These are phyloP conservation scores for Backusella tarrabulga DNA, from an alignment of 192 early-diverging fungal genomes.

Conservation along the genomic window DNA sequence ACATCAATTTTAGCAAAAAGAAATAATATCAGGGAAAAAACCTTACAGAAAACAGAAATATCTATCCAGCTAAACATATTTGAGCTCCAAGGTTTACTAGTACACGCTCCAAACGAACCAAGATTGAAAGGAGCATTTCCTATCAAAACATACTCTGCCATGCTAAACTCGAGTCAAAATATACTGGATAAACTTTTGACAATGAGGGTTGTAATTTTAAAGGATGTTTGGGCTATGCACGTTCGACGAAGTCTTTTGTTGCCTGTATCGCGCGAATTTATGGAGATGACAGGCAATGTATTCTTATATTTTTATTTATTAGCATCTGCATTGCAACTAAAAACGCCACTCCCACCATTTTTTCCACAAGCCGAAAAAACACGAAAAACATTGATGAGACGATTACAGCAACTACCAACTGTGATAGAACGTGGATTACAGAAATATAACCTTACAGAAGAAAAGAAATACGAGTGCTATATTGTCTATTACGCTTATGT, in stretches of 20 bases:
- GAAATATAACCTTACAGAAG: slow-evolving; percentile 8
- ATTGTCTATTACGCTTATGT: slow-evolving; percentile 79
- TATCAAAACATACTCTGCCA: slow-evolving; percentile 53
- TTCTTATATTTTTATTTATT: slow-evolving; percentile 74
- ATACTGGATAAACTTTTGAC: slow-evolving; percentile 75
- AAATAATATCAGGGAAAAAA: neutral
- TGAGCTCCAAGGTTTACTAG: slow-evolving; percentile 55
- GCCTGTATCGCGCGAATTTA: slow-evolving; percentile 55
- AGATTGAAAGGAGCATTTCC: slow-evolving; percentile 79
- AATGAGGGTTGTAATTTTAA: slow-evolving; percentile 65
- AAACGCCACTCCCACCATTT: slow-evolving; percentile 73
- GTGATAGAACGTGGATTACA: slow-evolving; percentile 40
- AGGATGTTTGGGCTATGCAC: slow-evolving; percentile 47
- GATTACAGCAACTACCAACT: slow-evolving; percentile 56
- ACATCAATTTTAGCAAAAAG: neutral
- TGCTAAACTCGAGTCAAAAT: slow-evolving; percentile 68
- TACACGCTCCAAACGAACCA: slow-evolving; percentile 75
- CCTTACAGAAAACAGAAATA: slow-evolving; percentile 62
- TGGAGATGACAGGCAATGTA: slow-evolving; percentile 65
- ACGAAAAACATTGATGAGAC: slow-evolving; percentile 53
- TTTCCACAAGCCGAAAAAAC: slow-evolving; percentile 68
- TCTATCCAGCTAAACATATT: slow-evolving; percentile 62
- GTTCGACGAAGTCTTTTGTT: slow-evolving; percentile 55
- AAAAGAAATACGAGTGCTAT: slow-evolving; percentile 53
- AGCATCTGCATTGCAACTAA: slow-evolving; percentile 72